Evolutionary conservation across 1,284 basidiomycete genomes (phyloP), one percentile per base, ranked within the genome.

Genomic region (Papiliotrema flavescens): DNA sequence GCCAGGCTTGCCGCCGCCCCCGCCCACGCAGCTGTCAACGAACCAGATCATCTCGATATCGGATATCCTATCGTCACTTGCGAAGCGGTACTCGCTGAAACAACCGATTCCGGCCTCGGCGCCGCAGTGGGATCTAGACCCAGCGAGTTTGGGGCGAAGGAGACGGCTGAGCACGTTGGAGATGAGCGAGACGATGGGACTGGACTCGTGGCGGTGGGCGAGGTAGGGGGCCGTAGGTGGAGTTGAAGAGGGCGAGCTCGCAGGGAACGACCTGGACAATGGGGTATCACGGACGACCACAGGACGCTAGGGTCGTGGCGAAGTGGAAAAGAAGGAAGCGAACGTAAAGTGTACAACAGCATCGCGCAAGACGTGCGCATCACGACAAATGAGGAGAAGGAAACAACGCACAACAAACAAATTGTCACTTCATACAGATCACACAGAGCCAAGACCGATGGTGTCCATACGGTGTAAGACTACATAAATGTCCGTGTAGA

Each of bases 21-120:
- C 68, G 1, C 50, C 64, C 1, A 65, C 67, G 2, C 63, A 60
- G 47, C 52, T 69, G 15, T 69, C 67, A 2, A 54, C 62, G 3
- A 67, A 70, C 42, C 67, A 63, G 41, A 68, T 72, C 35, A 59
- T 72, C 2, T 69, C 69, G 13, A 68, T 66, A 17, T 54, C 67
- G 2, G 70, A 72, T 42, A 65, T 72, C 26, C 55, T 72, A 17
- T 55, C 59, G 1, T 62, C 60, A 49, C 59, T 70, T 23, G 67
- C 64, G 3, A 59, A 32, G 39, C 24, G 42, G 37, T 35, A 47
- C 41, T 26, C 9, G 14, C 45, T 57, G 7, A 53, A 50, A 23
- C 32, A 34, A 3, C 42, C 34, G 14, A 42, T 59, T 3, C 41
- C 41, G 23, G 28, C 28, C 11, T 32, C 28, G 28, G 28, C 28